These are phyloP conservation scores for Leucoagaricus sp. DNA, from an alignment of 1,284 basidiomycete species.

Conservation along the genomic window DNA sequence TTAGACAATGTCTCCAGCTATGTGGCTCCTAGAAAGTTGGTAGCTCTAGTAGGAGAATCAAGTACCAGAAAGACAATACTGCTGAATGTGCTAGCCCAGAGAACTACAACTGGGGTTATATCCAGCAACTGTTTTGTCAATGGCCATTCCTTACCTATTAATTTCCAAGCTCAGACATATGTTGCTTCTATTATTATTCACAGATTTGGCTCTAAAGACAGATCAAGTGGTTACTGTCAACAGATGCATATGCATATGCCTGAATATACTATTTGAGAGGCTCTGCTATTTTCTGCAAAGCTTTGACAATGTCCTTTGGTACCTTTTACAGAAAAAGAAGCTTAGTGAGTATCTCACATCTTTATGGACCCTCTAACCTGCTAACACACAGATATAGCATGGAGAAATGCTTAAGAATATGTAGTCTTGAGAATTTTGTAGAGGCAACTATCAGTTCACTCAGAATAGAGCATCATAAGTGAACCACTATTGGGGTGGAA, in stretches of 20 bases:
- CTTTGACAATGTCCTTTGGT: constrained; percentile 75
- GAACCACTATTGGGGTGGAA: constrained; percentile 85
- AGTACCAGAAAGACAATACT: constrained; percentile 60
- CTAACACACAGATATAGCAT: constrained; percentile 39
- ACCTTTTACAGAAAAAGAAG: constrained; percentile 69
- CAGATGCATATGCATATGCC: constrained; percentile 77
- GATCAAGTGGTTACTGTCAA: constrained; percentile 63
- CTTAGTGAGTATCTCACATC: constrained; percentile 36
- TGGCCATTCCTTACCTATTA: constrained; percentile 65
- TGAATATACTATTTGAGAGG: constrained; percentile 78
- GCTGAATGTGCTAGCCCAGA: constrained; percentile 70
- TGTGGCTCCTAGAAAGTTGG: constrained; percentile 76
- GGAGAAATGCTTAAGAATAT: constrained; percentile 80
- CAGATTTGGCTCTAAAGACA: neutral
- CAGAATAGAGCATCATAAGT: constrained; percentile 79
- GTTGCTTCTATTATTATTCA: constrained; percentile 16
- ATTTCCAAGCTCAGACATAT: constrained; percentile 73
- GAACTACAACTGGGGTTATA: constrained; percentile 74
- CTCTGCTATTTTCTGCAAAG: constrained; percentile 79
- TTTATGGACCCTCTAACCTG: neutral
- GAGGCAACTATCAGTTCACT: constrained; percentile 81
- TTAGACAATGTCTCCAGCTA: constrained; percentile 81
- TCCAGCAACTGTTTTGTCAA: constrained; percentile 79
- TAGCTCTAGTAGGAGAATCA: constrained; percentile 73
- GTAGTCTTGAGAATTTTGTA: constrained; percentile 72